These are phyloP conservation scores for Dactylis glomerata DNA, from an alignment of 176 grass and related monocot species.

Conservation along the genomic window DNA sequence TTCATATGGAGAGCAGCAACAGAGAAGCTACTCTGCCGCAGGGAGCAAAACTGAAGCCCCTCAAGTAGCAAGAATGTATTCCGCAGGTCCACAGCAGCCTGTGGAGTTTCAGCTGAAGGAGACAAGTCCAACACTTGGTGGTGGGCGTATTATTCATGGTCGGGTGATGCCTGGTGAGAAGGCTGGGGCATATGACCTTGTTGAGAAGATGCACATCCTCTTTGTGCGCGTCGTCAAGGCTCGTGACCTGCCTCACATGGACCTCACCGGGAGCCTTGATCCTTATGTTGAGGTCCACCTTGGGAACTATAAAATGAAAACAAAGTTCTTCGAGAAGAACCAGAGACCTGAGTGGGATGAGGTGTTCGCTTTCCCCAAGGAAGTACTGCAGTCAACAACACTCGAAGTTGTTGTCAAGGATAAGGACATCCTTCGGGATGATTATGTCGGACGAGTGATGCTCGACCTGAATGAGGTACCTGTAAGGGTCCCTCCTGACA, in stretches of 20 bases:
- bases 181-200: constrained; percentile 80
- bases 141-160: constrained; percentile 75
- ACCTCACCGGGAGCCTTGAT: constrained; percentile 84
- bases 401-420: constrained; percentile 78
- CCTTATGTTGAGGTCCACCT: constrained; percentile 76
- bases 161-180: constrained; percentile 66
- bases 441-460: constrained; percentile 51
- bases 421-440: constrained; percentile 57
- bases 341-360: constrained; percentile 85
- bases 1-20: constrained; percentile 35
- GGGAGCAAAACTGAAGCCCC: constrained; percentile 29
- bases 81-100: constrained; percentile 57
- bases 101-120: constrained; percentile 83
- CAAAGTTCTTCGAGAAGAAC: constrained; percentile 66
- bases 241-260: constrained; percentile 67
- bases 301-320: constrained; percentile 75
- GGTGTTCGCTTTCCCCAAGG: constrained; percentile 81
- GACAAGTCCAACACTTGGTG: constrained; percentile 81
- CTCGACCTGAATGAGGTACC: constrained; percentile 83
- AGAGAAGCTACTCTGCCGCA: constrained; percentile 31
- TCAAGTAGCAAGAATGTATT: constrained; percentile 55
- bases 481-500: constrained; percentile 78
- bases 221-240: constrained; percentile 95
- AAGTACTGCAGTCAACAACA: constrained; percentile 50
- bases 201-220: constrained; percentile 95